Percentiles rank a stretch among this genome's conserved stretches.
Conservation (phyloP, 768 basidiomycete species). For the Holtermanniella nyarrowii region DNA sequence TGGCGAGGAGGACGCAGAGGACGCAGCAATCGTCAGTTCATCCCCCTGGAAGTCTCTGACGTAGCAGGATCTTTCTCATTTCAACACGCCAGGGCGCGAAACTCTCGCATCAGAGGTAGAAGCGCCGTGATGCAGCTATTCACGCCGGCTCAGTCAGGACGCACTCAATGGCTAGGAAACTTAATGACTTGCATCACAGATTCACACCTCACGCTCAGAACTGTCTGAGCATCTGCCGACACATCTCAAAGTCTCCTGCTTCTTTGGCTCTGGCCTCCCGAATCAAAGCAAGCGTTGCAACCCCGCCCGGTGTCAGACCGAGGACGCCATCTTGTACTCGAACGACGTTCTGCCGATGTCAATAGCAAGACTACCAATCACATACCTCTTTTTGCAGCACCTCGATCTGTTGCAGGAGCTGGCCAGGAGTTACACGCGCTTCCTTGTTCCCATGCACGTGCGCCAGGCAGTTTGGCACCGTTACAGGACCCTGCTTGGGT, state of each 20-base stretch:
- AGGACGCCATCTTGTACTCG: not conserved
- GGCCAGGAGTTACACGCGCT: not conserved
- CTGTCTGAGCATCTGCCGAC: not conserved
- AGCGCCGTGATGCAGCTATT: too few species aligned
- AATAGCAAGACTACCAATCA: not conserved
- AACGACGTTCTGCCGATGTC: not conserved
- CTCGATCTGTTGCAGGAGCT: not conserved
- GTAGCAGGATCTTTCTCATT: too few species aligned
- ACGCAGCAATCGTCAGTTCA: too few species aligned
- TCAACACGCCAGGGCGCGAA: too few species aligned
- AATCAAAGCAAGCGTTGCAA: not conserved
- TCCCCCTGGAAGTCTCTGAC: too few species aligned
- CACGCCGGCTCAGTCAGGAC: too few species aligned
- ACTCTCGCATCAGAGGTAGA: too few species aligned
- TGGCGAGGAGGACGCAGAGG: too few species aligned
- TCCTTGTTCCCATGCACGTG: not conserved
- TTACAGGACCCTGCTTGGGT: not conserved
- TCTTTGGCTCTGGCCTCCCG: not conserved
- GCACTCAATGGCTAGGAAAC: too few species aligned
- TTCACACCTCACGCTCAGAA: too few species aligned
- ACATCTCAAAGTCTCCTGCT: not conserved
- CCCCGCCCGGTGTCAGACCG: not conserved
- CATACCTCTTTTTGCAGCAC: not conserved
- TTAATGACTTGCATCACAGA: too few species aligned
- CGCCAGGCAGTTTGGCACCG: too few species aligned